Evolutionary conservation across 176 grass and related monocot genomes (phyloP).

Genomic region (Urochloa ruziziensis): DNA sequence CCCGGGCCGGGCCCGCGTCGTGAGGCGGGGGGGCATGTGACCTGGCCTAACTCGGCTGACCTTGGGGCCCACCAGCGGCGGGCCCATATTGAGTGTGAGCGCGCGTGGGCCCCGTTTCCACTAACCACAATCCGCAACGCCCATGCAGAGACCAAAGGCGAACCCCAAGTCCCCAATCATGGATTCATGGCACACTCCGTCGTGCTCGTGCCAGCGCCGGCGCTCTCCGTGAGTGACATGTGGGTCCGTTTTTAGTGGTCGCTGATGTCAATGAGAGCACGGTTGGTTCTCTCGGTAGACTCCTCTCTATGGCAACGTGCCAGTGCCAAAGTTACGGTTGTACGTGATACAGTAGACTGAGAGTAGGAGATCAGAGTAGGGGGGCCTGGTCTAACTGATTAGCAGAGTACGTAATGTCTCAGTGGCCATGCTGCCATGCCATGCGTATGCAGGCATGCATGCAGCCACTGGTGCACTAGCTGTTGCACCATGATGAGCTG

Average conservation of each 20-base stretch:
- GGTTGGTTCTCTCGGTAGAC: neutral
- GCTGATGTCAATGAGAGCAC: neutral
- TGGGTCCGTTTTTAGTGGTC: neutral
- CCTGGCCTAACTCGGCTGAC: neutral
- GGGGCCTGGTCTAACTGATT: slow-evolving; percentile 1
- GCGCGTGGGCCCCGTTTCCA: neutral
- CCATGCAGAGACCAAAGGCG: no score
- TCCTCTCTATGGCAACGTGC: no score
- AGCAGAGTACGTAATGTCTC: neutral
- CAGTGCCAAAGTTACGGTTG: neutral
- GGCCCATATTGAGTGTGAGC: neutral
- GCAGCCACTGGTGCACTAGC: neutral
- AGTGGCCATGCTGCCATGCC: neutral
- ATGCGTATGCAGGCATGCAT: neutral
- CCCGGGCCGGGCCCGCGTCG: slow-evolving; percentile 2
- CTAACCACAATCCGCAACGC: slow-evolving; percentile 2
- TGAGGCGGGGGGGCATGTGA: neutral
- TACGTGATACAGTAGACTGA: neutral
- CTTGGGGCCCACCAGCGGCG: neutral
- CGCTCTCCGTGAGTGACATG: neutral
- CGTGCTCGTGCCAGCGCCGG: no score
- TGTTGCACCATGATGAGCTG: slow-evolving; percentile 11
- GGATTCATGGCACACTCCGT: no score
- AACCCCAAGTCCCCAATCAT: no score
- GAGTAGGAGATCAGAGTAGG: no score